Percentiles rank a stretch among this genome's conserved stretches.
Evolutionary conservation across 108 stramenopile genomes (phyloP).

Genomic region (Parmales sp.): DNA sequence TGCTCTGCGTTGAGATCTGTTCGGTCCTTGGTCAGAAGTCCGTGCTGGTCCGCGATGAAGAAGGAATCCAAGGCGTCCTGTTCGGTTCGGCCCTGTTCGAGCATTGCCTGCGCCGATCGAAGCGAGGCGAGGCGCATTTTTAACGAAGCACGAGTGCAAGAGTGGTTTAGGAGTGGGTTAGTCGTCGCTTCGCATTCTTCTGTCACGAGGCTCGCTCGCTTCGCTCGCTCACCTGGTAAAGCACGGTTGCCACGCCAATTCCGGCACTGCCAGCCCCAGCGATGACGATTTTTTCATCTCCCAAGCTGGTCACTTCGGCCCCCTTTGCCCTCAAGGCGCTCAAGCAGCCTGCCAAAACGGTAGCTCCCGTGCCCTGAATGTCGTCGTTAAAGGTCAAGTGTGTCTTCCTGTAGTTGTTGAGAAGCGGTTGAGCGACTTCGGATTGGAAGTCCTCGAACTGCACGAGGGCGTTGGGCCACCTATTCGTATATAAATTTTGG

Average conservation of each 20-base stretch:
- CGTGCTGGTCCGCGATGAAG: slow-evolving; percentile 70
- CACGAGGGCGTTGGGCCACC: slow-evolving; percentile 80
- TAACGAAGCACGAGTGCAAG: too few relatives aligned
- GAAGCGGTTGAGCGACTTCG: slow-evolving; percentile 35
- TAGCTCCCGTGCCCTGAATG: slow-evolving; percentile 93
- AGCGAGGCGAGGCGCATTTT: too few relatives aligned
- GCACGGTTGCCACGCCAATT: slow-evolving; percentile 78
- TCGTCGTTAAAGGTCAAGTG: slow-evolving; percentile 97
- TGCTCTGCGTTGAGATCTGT: slow-evolving; percentile 7
- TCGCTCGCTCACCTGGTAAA: too few relatives aligned
- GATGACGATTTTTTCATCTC: slow-evolving; percentile 76
- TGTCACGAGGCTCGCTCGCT: slow-evolving; percentile 9
- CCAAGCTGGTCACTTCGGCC: slow-evolving; percentile 50
- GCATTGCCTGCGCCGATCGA: slow-evolving; percentile 80
- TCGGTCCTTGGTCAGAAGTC: slow-evolving; percentile 19
- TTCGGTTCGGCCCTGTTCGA: slow-evolving; percentile 64
- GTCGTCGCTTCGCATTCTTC: slow-evolving; percentile 2
- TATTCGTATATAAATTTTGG: too few relatives aligned
- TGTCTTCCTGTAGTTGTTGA: slow-evolving; percentile 79
- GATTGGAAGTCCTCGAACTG: slow-evolving; percentile 92
- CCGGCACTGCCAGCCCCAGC: slow-evolving; percentile 87
- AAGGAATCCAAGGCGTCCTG: slow-evolving; percentile 63
- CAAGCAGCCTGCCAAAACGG: slow-evolving; percentile 69
- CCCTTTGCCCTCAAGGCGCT: slow-evolving; percentile 67
- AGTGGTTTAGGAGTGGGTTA: too few relatives aligned